Conservation (phyloP, 352 stramenopile species). For the Phytopythium kandeliae region DNA sequence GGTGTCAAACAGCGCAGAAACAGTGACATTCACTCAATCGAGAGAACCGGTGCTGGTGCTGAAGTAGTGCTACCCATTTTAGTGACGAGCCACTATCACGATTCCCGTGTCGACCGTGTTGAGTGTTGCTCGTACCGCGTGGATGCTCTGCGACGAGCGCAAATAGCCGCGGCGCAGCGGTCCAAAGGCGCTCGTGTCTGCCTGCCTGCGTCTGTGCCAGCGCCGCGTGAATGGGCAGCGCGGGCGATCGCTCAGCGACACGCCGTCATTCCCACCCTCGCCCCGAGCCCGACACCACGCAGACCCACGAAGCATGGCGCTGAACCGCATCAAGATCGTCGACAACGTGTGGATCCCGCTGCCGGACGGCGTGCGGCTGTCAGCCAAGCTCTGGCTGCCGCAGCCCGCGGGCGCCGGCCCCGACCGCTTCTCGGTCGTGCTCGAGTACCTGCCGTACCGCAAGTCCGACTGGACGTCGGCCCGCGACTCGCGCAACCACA, state of each 20-base stretch:
- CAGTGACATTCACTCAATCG: too few relatives aligned
- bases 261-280: neutral
- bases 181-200: neutral
- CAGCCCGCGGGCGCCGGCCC: neutral
- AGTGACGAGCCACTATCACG: neutral
- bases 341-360: constrained; percentile 43
- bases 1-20: too few relatives aligned
- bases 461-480: constrained; percentile 43
- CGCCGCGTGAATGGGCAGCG: neutral
- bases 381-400: constrained; percentile 31
- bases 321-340: constrained; percentile 17
- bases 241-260: too few relatives aligned
- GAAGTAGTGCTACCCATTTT: too few relatives aligned
- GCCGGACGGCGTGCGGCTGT: constrained; percentile 16
- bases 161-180: neutral
- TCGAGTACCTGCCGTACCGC: constrained; percentile 54
- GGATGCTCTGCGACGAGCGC: neutral
- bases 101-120: neutral
- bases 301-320: neutral
- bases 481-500: constrained; percentile 34
- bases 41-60: too few relatives aligned
- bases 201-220: neutral
- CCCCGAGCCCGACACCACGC: neutral
- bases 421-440: constrained; percentile 25
- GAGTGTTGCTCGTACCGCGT: neutral